A percentile compares a stretch with the other conserved stretches of the same genome.
Evolutionary conservation across 305 asterid genomes (phyloP).

Genomic region (Euphrasia arctica): DNA sequence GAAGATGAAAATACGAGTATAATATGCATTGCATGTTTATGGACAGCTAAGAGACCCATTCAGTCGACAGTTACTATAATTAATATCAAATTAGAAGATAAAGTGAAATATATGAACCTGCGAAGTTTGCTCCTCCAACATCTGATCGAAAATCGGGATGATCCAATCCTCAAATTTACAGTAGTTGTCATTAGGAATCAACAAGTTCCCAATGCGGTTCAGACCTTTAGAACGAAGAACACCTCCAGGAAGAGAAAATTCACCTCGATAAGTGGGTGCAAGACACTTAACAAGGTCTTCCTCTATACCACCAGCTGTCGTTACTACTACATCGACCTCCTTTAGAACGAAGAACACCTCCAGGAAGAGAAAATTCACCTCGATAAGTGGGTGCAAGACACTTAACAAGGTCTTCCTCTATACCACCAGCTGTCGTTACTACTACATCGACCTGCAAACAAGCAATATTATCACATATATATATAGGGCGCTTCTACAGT

Average conservation of each 20-base stretch:
- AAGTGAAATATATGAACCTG: conserved; percentile 42
- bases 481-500: too few species aligned
- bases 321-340: conserved; percentile 85
- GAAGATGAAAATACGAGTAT: neutral
- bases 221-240: too few species aligned
- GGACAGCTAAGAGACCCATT: conserved; percentile 8
- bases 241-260: too few species aligned
- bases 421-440: conserved; percentile 98
- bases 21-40: neutral
- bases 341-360: too few species aligned
- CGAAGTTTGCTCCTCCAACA: conserved; percentile 71
- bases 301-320: conserved; percentile 99
- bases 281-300: conserved; percentile 35
- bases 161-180: conserved; percentile 17
- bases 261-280: too few species aligned
- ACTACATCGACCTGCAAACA: conserved; percentile 76
- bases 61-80: neutral
- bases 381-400: too few species aligned
- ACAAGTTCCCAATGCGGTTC: too few species aligned
- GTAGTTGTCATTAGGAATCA: too few species aligned
- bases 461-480: neutral
- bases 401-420: conserved; percentile 53
- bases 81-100: neutral
- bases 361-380: too few species aligned
- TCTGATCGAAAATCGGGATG: conserved; percentile 81